These are phyloP conservation scores for Raphidocelis subcapitata DNA, from an alignment of 139 green algal genomes.

Conservation along the genomic window DNA sequence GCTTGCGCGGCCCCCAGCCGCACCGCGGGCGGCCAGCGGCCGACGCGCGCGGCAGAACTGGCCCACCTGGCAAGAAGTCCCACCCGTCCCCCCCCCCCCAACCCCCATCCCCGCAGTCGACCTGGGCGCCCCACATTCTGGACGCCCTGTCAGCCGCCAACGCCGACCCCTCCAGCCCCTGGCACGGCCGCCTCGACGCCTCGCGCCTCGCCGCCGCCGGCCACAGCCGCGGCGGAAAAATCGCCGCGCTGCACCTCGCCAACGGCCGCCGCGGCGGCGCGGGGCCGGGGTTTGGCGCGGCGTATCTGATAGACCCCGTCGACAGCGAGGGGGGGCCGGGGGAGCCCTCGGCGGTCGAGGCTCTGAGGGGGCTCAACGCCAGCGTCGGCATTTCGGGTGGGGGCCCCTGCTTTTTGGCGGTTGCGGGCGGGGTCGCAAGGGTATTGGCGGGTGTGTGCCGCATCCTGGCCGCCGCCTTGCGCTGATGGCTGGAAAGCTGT, in stretches of 20 bases:
- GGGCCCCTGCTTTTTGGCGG: too few species aligned
- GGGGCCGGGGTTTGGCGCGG: slow-evolving; percentile 28
- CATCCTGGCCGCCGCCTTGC: too few species aligned
- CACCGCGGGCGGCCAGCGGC: too few species aligned
- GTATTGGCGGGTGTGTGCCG: too few species aligned
- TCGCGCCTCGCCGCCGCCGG: slow-evolving; percentile 27
- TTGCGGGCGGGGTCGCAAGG: too few species aligned
- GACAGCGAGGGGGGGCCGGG: slow-evolving; percentile 29
- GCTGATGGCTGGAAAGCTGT: too few species aligned
- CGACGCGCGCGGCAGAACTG: too few species aligned
- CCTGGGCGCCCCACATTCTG: slow-evolving; percentile 9
- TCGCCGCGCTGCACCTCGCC: slow-evolving; percentile 54
- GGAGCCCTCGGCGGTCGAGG: slow-evolving; percentile 42
- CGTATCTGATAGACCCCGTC: slow-evolving; percentile 65
- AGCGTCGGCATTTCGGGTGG: slow-evolving; percentile 34
- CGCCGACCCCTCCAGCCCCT: neutral
- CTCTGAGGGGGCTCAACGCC: slow-evolving; percentile 16
- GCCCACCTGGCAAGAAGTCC: too few species aligned
- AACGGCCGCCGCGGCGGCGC: too few species aligned
- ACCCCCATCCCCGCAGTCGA: slow-evolving; percentile 1
- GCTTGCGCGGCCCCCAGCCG: too few species aligned
- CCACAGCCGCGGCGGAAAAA: slow-evolving; percentile 67
- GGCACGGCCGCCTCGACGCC: slow-evolving; percentile 4
- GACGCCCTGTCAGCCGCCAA: neutral
- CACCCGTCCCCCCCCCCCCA: too few species aligned